Percentiles rank a stretch among this genome's conserved stretches.
These are phyloP conservation scores for Zasmidium citrigriseum DNA, from an alignment of 2,329 filamentous ascomycete genomes.

Conservation along the genomic window DNA sequence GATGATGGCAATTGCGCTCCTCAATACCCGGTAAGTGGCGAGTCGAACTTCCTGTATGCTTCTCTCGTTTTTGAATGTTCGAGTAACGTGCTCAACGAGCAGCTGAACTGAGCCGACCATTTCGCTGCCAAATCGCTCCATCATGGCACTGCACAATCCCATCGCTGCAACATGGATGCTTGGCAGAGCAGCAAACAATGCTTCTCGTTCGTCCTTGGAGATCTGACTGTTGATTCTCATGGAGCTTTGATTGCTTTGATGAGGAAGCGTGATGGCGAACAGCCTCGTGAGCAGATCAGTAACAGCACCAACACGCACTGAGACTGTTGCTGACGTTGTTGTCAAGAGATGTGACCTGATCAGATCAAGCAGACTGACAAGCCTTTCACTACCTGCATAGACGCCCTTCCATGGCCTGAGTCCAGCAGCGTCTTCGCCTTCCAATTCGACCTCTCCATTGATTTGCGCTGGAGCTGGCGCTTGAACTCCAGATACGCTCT, in stretches of 20 bases:
- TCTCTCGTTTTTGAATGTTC: conserved; percentile 64
- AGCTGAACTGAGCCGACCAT: conserved; percentile 63
- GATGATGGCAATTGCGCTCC: conserved; percentile 59
- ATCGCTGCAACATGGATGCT: conserved; percentile 73
- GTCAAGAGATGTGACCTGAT: conserved; percentile 64
- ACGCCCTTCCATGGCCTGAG: conserved; percentile 75
- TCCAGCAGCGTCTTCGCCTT: conserved; percentile 38
- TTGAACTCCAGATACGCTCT: conserved; percentile 57
- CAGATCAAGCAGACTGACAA: conserved; percentile 66
- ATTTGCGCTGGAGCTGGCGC: conserved; percentile 20
- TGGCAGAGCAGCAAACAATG: conserved; percentile 72
- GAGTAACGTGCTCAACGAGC: conserved; percentile 69
- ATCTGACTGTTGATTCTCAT: conserved; percentile 72
- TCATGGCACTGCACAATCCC: conserved; percentile 59
- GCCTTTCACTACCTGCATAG: conserved; percentile 69
- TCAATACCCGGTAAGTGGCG: conserved; percentile 61
- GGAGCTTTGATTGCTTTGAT: conserved; percentile 43
- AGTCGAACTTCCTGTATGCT: conserved; percentile 57
- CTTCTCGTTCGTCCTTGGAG: conserved; percentile 77
- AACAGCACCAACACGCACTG: conserved; percentile 66
- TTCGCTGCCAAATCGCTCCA: conserved; percentile 59
- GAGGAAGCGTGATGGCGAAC: conserved; percentile 62
- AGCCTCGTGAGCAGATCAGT: conserved; percentile 71
- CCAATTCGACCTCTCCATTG: conserved; percentile 22
- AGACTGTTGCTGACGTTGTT: conserved; percentile 65